Evolutionary conservation across 202 grass and related monocot genomes (phyloP).

Genomic region (Elaeis oleifera): DNA sequence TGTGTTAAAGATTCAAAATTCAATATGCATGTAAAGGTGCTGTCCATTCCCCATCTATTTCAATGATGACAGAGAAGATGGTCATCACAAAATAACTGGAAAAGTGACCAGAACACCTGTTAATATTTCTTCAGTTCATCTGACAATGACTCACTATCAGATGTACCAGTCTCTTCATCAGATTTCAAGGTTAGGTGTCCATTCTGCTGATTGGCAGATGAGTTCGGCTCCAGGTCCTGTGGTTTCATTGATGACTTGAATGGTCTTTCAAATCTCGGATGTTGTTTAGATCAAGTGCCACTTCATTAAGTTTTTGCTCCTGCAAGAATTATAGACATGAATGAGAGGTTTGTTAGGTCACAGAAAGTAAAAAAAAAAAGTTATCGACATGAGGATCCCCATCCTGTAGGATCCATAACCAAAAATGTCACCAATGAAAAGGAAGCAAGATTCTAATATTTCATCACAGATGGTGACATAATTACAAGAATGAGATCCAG

Average conservation of each 20-base stretch:
- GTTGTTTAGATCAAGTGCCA: conserved; percentile 19
- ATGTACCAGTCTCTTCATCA: conserved; percentile 7
- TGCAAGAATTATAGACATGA: conserved; percentile 2
- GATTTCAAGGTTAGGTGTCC: neutral
- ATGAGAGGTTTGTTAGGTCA: conserved; percentile 8
- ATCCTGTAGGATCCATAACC: no score
- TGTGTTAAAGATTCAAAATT: no score
- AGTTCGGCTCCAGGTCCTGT: neutral
- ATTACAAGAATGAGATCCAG: no score
- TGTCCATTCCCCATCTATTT: no score
- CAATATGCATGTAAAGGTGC: no score
- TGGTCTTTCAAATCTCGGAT: conserved; percentile 11
- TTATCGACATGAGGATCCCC: neutral
- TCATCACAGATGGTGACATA: no score
- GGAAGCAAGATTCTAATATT: no score
- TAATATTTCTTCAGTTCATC: neutral
- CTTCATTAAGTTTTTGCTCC: conserved; percentile 27
- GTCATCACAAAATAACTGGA: no score
- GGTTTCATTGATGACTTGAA: neutral
- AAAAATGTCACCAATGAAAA: no score
- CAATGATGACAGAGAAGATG: no score
- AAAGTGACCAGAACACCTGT: no score
- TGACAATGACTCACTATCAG: conserved; percentile 4
- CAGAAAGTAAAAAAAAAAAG: conserved; percentile 1
- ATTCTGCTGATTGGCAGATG: conserved; percentile 6